Conservation (phyloP, 2,329 filamentous ascomycete species). For the Celoporthe dispersa region DNA sequence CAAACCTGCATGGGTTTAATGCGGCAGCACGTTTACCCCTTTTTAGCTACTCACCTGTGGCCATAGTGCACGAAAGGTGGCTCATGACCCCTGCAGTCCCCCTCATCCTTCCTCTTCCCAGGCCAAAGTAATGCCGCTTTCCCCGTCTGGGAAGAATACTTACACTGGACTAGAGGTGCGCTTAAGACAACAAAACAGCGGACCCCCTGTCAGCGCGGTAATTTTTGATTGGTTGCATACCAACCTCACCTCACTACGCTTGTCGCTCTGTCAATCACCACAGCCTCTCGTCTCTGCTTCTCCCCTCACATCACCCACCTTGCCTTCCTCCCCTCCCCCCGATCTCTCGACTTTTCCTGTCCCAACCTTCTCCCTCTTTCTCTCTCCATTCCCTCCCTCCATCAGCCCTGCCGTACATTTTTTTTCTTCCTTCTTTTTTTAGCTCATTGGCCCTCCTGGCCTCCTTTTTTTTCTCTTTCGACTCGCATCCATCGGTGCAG, state of each 20-base stretch:
- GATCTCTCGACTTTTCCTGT: conserved; percentile 18
- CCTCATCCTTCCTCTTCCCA: background rate
- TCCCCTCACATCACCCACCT: conserved; percentile 24
- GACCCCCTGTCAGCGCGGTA: conserved; percentile 1
- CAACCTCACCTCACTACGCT: conserved; percentile 17
- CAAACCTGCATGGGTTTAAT: background rate
- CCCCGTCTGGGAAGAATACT: conserved; percentile 14
- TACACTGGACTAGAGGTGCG: background rate
- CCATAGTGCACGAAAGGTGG: background rate
- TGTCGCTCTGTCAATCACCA: conserved; percentile 17
- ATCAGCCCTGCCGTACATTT: conserved; percentile 18
- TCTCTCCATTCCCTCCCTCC: conserved; percentile 6
- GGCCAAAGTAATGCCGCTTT: background rate
- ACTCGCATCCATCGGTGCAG: background rate
- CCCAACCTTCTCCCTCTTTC: conserved; percentile 30
- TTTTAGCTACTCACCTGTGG: background rate
- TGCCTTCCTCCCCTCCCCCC: conserved; percentile 17
- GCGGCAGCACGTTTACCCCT: background rate
- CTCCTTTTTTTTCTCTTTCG: conserved; percentile 5
- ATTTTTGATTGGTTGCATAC: conserved; percentile 15
- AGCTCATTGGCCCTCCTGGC: conserved; percentile 20
- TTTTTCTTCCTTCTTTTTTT: conserved; percentile 23
- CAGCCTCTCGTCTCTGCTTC: background rate
- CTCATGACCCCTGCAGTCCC: conserved; percentile 1
- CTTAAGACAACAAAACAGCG: background rate